phyloP scores from a whole-genome alignment of 345 rosid species.

The Populus simonii region DNA sequence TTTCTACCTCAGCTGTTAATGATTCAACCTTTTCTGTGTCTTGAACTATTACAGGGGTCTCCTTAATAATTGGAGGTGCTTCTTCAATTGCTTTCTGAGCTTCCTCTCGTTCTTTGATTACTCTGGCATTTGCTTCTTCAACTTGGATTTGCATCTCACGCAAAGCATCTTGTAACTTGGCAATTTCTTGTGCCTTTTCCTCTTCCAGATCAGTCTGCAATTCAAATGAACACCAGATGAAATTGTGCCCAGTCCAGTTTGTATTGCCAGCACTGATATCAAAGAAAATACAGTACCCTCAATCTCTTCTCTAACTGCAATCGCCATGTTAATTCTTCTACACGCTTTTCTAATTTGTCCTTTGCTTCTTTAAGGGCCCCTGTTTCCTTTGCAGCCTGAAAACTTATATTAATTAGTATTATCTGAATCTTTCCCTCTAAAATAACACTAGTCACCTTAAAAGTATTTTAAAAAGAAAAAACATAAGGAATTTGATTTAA shows the following conservation, averaged over 20 bases:
- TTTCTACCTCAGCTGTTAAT: constrained; percentile 69
- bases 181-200: constrained; percentile 85
- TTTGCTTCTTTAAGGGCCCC: constrained; percentile 98
- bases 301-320: constrained; percentile 92
- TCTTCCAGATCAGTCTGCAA: constrained; percentile 87
- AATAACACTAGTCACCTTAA: background rate
- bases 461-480: constrained; percentile 11
- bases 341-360: constrained; percentile 97
- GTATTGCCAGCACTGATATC: background rate
- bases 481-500: constrained; percentile 25
- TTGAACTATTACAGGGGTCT: constrained; percentile 91
- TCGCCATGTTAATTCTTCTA: constrained; percentile 96
- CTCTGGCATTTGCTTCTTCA: constrained; percentile 82
- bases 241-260: background rate
- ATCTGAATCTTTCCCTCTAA: constrained; percentile 11
- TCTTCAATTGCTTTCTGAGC: constrained; percentile 94
- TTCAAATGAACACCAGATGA: constrained; percentile 8
- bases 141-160: constrained; percentile 73
- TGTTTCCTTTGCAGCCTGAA: constrained; percentile 89
- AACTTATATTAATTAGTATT: constrained; percentile 25
- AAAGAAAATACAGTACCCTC: constrained; percentile 54
- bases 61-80: constrained; percentile 92
- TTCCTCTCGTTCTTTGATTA: constrained; percentile 77
- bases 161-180: constrained; percentile 79
- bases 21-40: constrained; percentile 79